Base-by-base conservation (phyloP, 768 basidiomycete genomes). In the Suillus spraguei region DNA sequence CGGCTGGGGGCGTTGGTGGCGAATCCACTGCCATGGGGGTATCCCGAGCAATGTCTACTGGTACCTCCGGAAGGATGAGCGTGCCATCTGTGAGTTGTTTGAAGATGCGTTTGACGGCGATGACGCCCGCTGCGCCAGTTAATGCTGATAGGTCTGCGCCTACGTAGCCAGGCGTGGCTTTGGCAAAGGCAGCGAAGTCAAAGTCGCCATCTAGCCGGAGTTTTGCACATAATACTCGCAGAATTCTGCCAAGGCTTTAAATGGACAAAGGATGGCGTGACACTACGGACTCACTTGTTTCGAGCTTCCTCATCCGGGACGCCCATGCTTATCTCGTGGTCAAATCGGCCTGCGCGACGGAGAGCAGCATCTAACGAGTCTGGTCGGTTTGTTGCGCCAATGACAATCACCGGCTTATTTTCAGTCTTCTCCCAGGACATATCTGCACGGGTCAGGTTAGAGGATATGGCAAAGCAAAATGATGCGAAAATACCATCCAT, bases 251-350 rank as follows among this genome's bases (percentile, higher is more conserved):
- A 17, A 50, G 33, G 60, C 2, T 60, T 53, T 2, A 53, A 58
- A 32, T 7, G 1, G 11, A 28, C 20, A 22, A 59, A 39, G 54
- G n/a, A 41, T 52, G 16, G 17, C 2, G 4, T 33, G 20, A 42
- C n/a, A 16, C 2, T 35, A 32, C 16, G 22, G 39, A 79, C 89
- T 68, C 62, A 98, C 97, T 95, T 91, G 65, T 91, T 90, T 62
- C 97, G 82, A 0, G 90, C 95, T 61, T 88, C 88, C 65, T 97
- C 91, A 68, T 96, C 94, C 2, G 97, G 97, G 4, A 99, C 97
- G 14, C 92, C 92, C 92, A 99, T 95, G 59, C 92, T 91, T 58
- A 99, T 98, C 77, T 99, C 97, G 68, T 96, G 94, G 72, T 99
- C 97, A 65, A 99, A 99, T 39, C 97, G 80, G 6, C 97, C 97